Percentiles rank a stretch among this genome's conserved stretches.
Evolutionary conservation across 2,329 filamentous ascomycete species (phyloP).

Genomic region (Geosmithia morbida): DNA sequence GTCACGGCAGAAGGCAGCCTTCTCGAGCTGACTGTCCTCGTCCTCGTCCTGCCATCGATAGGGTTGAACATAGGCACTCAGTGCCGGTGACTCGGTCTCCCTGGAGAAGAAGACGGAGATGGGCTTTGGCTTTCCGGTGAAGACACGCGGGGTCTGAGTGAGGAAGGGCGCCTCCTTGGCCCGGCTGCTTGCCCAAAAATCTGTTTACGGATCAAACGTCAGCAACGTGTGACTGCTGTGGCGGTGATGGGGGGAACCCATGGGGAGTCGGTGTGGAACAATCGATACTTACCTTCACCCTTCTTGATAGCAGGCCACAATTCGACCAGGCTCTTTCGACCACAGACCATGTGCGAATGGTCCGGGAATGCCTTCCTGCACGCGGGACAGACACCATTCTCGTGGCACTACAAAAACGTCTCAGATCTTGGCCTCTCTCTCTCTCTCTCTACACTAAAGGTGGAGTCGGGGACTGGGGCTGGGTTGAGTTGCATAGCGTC

Average conservation of each 20-base stretch:
- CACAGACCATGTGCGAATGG: constrained; percentile 24
- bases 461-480: neutral
- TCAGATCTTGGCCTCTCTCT: constrained; percentile 9
- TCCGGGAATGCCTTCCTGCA: constrained; percentile 25
- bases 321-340: constrained; percentile 19
- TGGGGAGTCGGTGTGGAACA: neutral
- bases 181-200: constrained; percentile 21
- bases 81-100: constrained; percentile 20
- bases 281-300: constrained; percentile 18
- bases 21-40: constrained; percentile 14
- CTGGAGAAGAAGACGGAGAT: constrained; percentile 20
- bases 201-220: constrained; percentile 8
- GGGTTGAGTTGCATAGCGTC: neutral
- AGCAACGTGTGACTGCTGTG: neutral
- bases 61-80: constrained; percentile 22
- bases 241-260: neutral
- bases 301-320: constrained; percentile 22
- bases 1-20: constrained; percentile 21
- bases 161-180: constrained; percentile 18
- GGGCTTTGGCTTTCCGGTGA: constrained; percentile 18
- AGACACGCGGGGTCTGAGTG: constrained; percentile 17
- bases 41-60: constrained; percentile 17
- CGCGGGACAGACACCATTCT: constrained; percentile 25
- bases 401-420: constrained; percentile 17
- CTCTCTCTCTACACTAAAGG: neutral